Evolutionary conservation across 768 basidiomycete genomes (phyloP).

Genomic region (Phaeotremella fagi): DNA sequence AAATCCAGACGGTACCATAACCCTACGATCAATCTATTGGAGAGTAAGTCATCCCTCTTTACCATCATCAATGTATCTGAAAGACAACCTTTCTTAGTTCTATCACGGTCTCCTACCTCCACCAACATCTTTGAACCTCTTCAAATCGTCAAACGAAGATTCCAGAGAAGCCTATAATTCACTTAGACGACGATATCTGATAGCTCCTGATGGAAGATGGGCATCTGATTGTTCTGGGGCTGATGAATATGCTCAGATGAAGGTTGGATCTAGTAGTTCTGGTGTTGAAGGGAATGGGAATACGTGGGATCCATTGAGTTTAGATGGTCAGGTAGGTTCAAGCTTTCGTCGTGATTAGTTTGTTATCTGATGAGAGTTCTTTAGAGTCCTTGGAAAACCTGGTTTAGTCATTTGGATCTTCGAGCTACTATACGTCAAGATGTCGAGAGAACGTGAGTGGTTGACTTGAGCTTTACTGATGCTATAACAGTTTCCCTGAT

Average conservation of each 20-base stretch:
- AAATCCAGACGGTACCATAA: constrained; percentile 25
- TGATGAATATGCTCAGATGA: constrained; percentile 5
- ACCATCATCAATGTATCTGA: neutral
- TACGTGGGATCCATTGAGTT: constrained; percentile 47
- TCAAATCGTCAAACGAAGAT: constrained; percentile 12
- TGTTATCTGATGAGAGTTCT: neutral
- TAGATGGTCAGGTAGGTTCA: constrained; percentile 27
- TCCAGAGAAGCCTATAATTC: constrained; percentile 25
- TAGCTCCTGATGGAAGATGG: constrained; percentile 47
- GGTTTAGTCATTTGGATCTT: constrained; percentile 85
- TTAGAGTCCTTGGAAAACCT: constrained; percentile 91
- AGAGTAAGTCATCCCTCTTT: constrained; percentile 24
- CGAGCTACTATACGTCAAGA: constrained; percentile 87
- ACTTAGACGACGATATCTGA: constrained; percentile 36
- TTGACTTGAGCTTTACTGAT: neutral
- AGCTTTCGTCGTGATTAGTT: neutral
- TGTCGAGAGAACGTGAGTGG: constrained; percentile 86
- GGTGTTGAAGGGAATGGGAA: constrained; percentile 1
- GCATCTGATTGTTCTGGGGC: constrained; percentile 41
- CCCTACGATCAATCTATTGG: constrained; percentile 44
- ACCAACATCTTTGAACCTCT: constrained; percentile 32
- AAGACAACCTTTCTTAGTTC: constrained; percentile 16
- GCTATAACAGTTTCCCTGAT: constrained; percentile 70
- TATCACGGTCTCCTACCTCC: constrained; percentile 36
- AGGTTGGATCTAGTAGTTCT: neutral